Evolutionary conservation across 2,329 filamentous ascomycete genomes (phyloP), one percentile per base, ranked within the genome.

Genomic region (Akanthomyces uredinophilus): DNA sequence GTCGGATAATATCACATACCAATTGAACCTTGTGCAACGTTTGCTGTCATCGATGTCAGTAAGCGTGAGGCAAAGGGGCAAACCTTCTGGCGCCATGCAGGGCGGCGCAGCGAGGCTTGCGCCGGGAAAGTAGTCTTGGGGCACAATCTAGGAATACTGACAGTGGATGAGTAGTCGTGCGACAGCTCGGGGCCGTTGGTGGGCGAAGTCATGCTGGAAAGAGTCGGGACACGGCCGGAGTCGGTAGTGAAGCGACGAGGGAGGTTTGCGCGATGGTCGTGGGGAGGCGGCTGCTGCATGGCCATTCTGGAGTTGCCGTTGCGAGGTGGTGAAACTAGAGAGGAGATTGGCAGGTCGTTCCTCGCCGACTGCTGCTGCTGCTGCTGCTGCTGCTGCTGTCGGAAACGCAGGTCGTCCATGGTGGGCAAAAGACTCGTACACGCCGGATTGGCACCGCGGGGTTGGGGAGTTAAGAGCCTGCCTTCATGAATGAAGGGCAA

Each of bases 161-260:
- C 43, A 76, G 74, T 68, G 69, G 78, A 76, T 57, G 76, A 71
- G 70, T 83, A 83, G 65, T 85, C 83, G 69, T 81, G 79, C 62
- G 69, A 63, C 24, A 76, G 69, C 61, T 83, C 82, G 56, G 78
- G 76, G 43, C 72, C 74, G 65, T 81, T 80, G 68, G 79, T 77
- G 68, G 79, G 79, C 52, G 77, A 74, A 44, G 83, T 81, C 72
- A 93, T 78, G 65, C 85, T 83, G 63, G 83, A 85, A 76, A 91
- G 79, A 73, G 89, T 91, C 75, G 90, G 89, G 77, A 94, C 80
- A 83, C 92, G 84, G 77, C 91, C 83, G 78, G 91, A 87, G 78
- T 96, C 96, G 63, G 93, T 95, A 66, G 94, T 98, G 78, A 98
- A 98, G 72, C 94, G 89, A 71, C 94, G 88, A 76, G 93, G 91